These are phyloP conservation scores for Trichoderma atrobrunneum DNA, from an alignment of 2,329 filamentous ascomycete species.

Conservation along the genomic window DNA sequence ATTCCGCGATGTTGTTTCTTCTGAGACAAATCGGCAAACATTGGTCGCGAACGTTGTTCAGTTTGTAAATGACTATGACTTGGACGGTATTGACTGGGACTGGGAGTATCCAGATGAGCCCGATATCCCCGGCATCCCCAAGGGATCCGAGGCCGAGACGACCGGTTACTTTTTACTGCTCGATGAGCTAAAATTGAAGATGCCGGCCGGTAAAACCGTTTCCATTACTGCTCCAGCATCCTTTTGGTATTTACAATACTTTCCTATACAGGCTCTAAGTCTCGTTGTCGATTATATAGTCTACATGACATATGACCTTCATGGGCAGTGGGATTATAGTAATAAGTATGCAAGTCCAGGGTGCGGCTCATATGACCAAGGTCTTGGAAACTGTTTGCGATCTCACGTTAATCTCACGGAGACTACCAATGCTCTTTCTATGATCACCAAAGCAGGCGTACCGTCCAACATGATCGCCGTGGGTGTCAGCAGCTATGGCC, in stretches of 20 bases:
- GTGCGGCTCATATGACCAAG: slow-evolving; percentile 21
- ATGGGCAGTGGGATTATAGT: slow-evolving; percentile 34
- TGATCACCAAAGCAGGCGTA: slow-evolving; percentile 35
- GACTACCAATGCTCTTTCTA: slow-evolving; percentile 27
- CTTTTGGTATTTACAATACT: slow-evolving; percentile 35
- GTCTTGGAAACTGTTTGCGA: slow-evolving; percentile 34
- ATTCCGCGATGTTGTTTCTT: slow-evolving; percentile 23
- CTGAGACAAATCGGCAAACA: slow-evolving; percentile 30
- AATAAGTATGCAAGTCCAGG: slow-evolving; percentile 28
- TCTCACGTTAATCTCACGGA: slow-evolving; percentile 39
- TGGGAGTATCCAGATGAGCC: slow-evolving; percentile 40
- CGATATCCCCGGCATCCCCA: slow-evolving; percentile 31
- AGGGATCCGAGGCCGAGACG: slow-evolving; percentile 21
- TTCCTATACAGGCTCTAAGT: slow-evolving; percentile 30
- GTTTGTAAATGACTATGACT: slow-evolving; percentile 33
- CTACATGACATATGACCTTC: slow-evolving; percentile 37
- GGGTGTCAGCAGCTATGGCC: slow-evolving; percentile 33
- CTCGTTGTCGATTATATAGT: slow-evolving; percentile 34
- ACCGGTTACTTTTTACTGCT: slow-evolving; percentile 23
- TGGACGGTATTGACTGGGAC: slow-evolving; percentile 42
- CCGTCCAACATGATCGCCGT: slow-evolving; percentile 32
- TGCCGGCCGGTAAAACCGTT: slow-evolving; percentile 26
- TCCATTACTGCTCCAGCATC: slow-evolving; percentile 35
- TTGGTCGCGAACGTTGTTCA: slow-evolving; percentile 35
- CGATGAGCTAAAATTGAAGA: slow-evolving; percentile 4